Evolutionary conservation across 495 filamentous ascomycete genomes (phyloP).

Genomic region (Podospora appendiculata): DNA sequence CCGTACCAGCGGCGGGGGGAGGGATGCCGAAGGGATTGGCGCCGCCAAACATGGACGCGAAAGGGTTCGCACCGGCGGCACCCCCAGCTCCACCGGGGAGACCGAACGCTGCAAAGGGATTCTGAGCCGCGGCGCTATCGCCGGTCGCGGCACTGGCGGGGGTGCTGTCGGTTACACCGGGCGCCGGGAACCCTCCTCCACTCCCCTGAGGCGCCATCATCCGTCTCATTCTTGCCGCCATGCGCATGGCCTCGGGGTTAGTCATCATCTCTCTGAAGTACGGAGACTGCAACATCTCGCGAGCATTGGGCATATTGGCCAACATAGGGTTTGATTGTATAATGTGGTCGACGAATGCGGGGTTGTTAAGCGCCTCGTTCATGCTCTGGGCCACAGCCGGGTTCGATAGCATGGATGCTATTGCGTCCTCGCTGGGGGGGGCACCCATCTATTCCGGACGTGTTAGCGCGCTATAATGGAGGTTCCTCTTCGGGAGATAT

Average conservation of each 20-base stretch:
- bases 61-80: slow-evolving; percentile 57
- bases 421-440: slow-evolving; percentile 65
- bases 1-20: not conserved
- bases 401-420: slow-evolving; percentile 80
- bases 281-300: slow-evolving; percentile 77
- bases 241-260: slow-evolving; percentile 75
- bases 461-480: slow-evolving; percentile 18
- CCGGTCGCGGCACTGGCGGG: slow-evolving; percentile 17
- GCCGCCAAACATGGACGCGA: slow-evolving; percentile 58
- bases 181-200: slow-evolving; percentile 64
- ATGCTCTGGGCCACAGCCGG: slow-evolving; percentile 74
- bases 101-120: slow-evolving; percentile 28
- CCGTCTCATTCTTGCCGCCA: slow-evolving; percentile 71
- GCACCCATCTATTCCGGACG: slow-evolving; percentile 70
- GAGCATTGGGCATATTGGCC: slow-evolving; percentile 72
- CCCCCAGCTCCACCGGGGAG: slow-evolving; percentile 26
- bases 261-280: slow-evolving; percentile 91
- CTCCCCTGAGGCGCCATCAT: slow-evolving; percentile 38
- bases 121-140: slow-evolving; percentile 18
- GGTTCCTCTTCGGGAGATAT: slow-evolving; percentile 12
- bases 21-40: slow-evolving; percentile 11
- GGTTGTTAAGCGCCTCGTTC: slow-evolving; percentile 93
- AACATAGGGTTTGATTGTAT: slow-evolving; percentile 83
- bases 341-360: slow-evolving; percentile 85
- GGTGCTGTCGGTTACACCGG: slow-evolving; percentile 75